These are phyloP conservation scores for Niveomyces coronatus DNA, from an alignment of 2,329 filamentous ascomycete species.

Conservation along the genomic window DNA sequence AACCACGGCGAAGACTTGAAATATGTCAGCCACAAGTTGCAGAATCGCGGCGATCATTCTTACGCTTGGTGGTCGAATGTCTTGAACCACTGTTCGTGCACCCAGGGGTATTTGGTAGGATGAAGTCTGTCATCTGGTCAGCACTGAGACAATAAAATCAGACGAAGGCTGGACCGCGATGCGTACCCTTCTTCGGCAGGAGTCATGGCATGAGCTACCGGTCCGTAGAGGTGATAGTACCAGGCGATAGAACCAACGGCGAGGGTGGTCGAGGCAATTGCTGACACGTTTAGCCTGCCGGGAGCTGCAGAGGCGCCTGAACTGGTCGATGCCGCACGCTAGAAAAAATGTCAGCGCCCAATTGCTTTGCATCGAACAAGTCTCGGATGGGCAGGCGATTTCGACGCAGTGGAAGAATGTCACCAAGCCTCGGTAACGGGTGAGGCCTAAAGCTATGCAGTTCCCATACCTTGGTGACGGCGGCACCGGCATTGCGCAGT, in stretches of 20 bases:
- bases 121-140: constrained; percentile 59
- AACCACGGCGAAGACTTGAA: constrained; percentile 84
- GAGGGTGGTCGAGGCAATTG: constrained; percentile 74
- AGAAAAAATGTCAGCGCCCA: constrained; percentile 27
- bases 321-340: constrained; percentile 64
- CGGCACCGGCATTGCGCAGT: constrained; percentile 62
- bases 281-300: constrained; percentile 75
- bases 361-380: constrained; percentile 11
- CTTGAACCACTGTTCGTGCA: constrained; percentile 83
- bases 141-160: no score
- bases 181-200: constrained; percentile 98
- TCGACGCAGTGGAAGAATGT: constrained; percentile 21
- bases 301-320: constrained; percentile 61
- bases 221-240: constrained; percentile 96
- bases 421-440: constrained; percentile 25
- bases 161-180: no score
- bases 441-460: no score
- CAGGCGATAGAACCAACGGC: constrained; percentile 85
- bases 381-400: constrained; percentile 11
- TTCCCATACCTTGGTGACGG: constrained; percentile 63
- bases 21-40: constrained; percentile 4
- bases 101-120: constrained; percentile 87
- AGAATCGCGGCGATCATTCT: constrained; percentile 27
- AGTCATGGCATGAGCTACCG: constrained; percentile 78
- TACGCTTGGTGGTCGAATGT: constrained; percentile 96